Evolutionary conservation across 352 stramenopile genomes (phyloP).

Genomic region (Phytophthora idaei): DNA sequence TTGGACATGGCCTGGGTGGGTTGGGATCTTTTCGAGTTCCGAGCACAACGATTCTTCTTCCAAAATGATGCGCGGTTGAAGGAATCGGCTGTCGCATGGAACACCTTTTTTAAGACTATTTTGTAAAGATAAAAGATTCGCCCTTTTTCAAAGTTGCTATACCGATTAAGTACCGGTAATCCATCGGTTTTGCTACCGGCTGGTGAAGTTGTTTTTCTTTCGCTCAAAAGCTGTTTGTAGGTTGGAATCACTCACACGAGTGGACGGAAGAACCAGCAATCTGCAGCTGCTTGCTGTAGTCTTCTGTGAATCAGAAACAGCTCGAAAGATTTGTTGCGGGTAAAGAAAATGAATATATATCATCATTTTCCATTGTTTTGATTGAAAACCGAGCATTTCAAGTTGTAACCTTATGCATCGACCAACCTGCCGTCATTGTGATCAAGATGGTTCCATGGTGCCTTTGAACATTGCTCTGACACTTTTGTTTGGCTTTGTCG

Average conservation of each 20-base stretch:
- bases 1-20: constrained; percentile 29
- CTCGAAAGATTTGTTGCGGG: background rate
- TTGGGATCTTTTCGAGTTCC: constrained; percentile 20
- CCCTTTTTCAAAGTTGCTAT: background rate
- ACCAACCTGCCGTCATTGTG: too few relatives aligned
- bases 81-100: constrained; percentile 4
- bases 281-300: background rate
- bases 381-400: too few relatives aligned
- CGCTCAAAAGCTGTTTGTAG: background rate
- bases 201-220: background rate
- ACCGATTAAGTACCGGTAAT: background rate
- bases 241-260: background rate
- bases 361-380: too few relatives aligned
- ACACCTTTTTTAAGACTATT: background rate
- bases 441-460: too few relatives aligned
- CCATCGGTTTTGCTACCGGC: background rate
- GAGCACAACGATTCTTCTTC: constrained; percentile 3
- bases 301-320: background rate
- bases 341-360: too few relatives aligned
- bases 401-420: too few relatives aligned
- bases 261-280: background rate
- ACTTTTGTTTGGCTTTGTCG: too few relatives aligned
- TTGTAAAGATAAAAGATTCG: too few relatives aligned
- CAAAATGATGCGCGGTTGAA: constrained; percentile 14
- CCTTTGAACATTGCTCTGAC: too few relatives aligned